These are phyloP conservation scores for Cupressus sempervirens DNA, from an alignment of 75 land plant species.

Conservation along the genomic window DNA sequence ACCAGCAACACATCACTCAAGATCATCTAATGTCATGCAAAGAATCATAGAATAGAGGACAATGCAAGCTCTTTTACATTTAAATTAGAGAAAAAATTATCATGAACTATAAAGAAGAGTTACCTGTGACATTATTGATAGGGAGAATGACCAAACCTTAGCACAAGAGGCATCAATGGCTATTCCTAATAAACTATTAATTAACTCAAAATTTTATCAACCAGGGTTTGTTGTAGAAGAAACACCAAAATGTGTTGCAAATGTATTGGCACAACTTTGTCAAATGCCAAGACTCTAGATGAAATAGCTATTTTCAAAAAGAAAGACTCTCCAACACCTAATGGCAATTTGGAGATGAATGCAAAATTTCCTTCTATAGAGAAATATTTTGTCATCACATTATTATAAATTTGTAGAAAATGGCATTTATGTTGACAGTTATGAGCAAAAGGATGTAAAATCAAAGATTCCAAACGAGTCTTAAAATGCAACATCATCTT, in stretches of 20 bases:
- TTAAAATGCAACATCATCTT: too few species aligned
- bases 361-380: not conserved
- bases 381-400: not conserved
- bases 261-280: not conserved
- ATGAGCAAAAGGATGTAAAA: slow-evolving; percentile 23
- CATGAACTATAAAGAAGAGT: too few species aligned
- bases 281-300: not conserved
- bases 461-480: slow-evolving; percentile 16
- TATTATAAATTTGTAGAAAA: slow-evolving; percentile 18
- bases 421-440: slow-evolving; percentile 17
- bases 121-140: not conserved
- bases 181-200: slow-evolving; percentile 30
- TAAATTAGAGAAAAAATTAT: too few species aligned
- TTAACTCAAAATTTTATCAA: slow-evolving; percentile 12
- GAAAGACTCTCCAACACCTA: slow-evolving; percentile 14
- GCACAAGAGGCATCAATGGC: slow-evolving; percentile 42
- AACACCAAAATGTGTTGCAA: not conserved
- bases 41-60: too few species aligned
- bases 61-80: too few species aligned
- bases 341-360: slow-evolving; percentile 2
- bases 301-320: slow-evolving; percentile 21
- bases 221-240: slow-evolving; percentile 9
- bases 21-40: too few species aligned
- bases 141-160: not conserved
- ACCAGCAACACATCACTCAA: too few species aligned